phyloP scores from a whole-genome alignment of 2,329 filamentous ascomycete species.

The Beauveria scarabaeidicola region DNA sequence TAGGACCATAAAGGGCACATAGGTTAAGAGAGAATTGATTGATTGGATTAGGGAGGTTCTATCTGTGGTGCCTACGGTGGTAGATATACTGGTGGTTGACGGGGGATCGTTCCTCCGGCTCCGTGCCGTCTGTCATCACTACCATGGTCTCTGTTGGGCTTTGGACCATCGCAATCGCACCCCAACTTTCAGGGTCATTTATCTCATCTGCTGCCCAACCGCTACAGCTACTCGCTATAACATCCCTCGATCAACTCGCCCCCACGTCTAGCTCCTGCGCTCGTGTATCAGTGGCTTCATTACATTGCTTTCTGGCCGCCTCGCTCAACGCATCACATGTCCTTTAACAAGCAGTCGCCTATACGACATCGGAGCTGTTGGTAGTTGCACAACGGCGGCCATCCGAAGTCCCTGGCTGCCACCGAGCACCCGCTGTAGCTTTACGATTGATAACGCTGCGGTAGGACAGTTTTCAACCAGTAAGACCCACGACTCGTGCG shows the following conservation, averaged over 20 bases:
- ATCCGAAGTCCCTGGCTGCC: not conserved
- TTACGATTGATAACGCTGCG: not conserved
- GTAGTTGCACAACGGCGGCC: not conserved
- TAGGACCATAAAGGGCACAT: too few relatives aligned
- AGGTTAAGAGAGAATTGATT: too few relatives aligned
- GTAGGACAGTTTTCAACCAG: too few relatives aligned
- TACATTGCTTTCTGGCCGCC: not conserved
- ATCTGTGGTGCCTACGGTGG: too few relatives aligned
- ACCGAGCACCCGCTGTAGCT: not conserved
- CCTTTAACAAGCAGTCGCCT: not conserved
- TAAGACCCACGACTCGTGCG: not conserved
- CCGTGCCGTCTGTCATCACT: too few relatives aligned
- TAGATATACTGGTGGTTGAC: too few relatives aligned
- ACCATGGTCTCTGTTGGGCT: not conserved
- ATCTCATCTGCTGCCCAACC: not conserved
- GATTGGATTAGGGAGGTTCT: too few relatives aligned
- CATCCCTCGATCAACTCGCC: not conserved
- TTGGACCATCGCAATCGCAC: not conserved
- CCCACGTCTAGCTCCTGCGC: not conserved
- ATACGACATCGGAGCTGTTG: not conserved
- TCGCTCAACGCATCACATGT: not conserved
- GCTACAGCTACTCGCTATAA: not conserved
- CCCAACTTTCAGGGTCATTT: slow-evolving; percentile 4
- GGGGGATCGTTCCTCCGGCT: too few relatives aligned
- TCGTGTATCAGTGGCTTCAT: not conserved